Conservation (phyloP, 306 rosid species). For the Quercus suber region DNA sequence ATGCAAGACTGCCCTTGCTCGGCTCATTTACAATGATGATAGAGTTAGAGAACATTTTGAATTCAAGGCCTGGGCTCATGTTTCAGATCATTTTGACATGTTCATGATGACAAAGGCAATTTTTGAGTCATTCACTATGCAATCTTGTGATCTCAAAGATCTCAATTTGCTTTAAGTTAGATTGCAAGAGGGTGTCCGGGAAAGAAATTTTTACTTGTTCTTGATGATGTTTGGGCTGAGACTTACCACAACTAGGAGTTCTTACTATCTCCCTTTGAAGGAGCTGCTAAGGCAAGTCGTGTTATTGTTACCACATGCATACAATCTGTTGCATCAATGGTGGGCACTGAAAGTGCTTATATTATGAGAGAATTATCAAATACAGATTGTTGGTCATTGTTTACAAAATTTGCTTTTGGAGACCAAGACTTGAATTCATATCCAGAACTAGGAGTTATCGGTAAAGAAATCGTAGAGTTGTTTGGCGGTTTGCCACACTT, state of each 20-base stretch:
- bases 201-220: conserved; percentile 18
- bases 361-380: neutral
- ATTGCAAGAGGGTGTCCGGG: too few relatives aligned
- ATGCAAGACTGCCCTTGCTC: neutral
- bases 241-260: too few relatives aligned
- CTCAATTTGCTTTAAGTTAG: too few relatives aligned
- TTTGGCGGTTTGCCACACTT: conserved; percentile 28
- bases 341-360: neutral
- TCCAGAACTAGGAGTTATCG: neutral
- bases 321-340: neutral
- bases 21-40: neutral
- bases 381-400: conserved; percentile 6
- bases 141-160: neutral
- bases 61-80: neutral
- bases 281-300: conserved; percentile 5
- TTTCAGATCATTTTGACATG: neutral
- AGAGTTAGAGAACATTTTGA: neutral
- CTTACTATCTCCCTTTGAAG: too few relatives aligned
- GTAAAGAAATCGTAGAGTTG: neutral
- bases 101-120: neutral
- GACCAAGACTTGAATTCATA: neutral
- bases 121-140: neutral
- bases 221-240: conserved; percentile 26
- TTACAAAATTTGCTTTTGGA: conserved; percentile 13
- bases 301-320: conserved; percentile 19